Evolutionary conservation across 208 protist genomes (phyloP).

Genomic region (Acanthamoeba sp.): DNA sequence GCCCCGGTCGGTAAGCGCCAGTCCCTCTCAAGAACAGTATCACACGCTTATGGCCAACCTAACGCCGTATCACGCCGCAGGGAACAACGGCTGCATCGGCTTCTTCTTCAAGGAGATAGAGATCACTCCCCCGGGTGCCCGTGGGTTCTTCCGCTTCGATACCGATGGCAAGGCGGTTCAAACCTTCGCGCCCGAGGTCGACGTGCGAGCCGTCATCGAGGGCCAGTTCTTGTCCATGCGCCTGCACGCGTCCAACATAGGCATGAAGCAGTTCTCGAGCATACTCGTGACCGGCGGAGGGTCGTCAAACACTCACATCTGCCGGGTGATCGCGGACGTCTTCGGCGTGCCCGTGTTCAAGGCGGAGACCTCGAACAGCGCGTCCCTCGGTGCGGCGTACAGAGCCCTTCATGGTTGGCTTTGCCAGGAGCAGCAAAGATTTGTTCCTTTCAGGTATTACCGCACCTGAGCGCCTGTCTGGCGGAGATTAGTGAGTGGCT

Average conservation of each 20-base stretch:
- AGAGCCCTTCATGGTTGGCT: conserved; percentile 24
- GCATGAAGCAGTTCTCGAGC: conserved; percentile 54
- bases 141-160: conserved; percentile 62
- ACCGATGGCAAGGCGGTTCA: neutral
- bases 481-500: no score
- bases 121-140: conserved; percentile 31
- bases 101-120: conserved; percentile 73
- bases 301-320: conserved; percentile 29
- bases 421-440: neutral
- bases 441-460: conserved; percentile 55
- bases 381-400: conserved; percentile 34
- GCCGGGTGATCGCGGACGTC: conserved; percentile 21
- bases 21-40: neutral
- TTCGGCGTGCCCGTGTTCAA: conserved; percentile 62
- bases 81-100: conserved; percentile 35
- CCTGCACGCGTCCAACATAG: conserved; percentile 43
- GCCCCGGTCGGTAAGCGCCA: neutral
- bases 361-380: conserved; percentile 61
- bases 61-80: neutral
- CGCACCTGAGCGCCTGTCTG: no score
- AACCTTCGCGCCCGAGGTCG: conserved; percentile 14
- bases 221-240: conserved; percentile 69
- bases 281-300: conserved; percentile 56
- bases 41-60: neutral
- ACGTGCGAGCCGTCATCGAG: conserved; percentile 51